Conservation (phyloP, 176 grass and related monocot genomes). For the Avena atlantica region DNA sequence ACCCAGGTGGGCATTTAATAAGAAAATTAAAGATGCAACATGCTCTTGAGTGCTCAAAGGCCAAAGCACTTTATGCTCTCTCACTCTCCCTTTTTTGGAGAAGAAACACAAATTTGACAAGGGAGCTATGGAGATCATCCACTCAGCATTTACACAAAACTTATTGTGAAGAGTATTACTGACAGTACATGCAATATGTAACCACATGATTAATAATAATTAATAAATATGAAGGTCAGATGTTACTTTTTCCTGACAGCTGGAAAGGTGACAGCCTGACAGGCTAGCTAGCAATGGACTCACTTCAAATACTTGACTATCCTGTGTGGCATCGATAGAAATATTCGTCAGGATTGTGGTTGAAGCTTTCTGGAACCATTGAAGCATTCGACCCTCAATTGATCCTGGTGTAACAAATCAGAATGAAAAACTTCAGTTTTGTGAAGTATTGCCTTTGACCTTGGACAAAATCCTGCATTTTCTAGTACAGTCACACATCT, state of each 20-base stretch:
- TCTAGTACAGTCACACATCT: conserved; percentile 23
- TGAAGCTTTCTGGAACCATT: conserved; percentile 83
- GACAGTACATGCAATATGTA: conserved; percentile 9
- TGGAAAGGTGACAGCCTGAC: conserved; percentile 16
- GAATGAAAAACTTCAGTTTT: conserved; percentile 36
- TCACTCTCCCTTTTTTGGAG: not conserved
- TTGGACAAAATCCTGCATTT: conserved; percentile 11
- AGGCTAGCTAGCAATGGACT: conserved; percentile 33
- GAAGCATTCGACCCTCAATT: conserved; percentile 62
- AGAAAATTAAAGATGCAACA: conserved; percentile 28
- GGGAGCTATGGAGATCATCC: not conserved
- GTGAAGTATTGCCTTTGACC: conserved; percentile 20
- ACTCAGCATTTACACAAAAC: conserved; percentile 5
- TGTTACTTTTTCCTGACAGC: conserved; percentile 25
- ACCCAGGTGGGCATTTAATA: not conserved
- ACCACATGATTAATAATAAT: conserved; percentile 5
- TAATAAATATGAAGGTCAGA: not conserved
- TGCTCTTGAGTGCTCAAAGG: conserved; percentile 18
- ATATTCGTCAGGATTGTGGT: conserved; percentile 67
- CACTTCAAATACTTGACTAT: conserved; percentile 82
- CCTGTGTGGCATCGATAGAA: conserved; percentile 65
- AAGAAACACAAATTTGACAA: not conserved
- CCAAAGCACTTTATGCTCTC: conserved; percentile 1
- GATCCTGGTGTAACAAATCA: conserved; percentile 57
- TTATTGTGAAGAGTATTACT: conserved; percentile 16